Percentiles rank a stretch among this genome's conserved stretches.
Evolutionary conservation across 2,329 filamentous ascomycete species (phyloP).

Genomic region (Xylariomycetidae sp.): DNA sequence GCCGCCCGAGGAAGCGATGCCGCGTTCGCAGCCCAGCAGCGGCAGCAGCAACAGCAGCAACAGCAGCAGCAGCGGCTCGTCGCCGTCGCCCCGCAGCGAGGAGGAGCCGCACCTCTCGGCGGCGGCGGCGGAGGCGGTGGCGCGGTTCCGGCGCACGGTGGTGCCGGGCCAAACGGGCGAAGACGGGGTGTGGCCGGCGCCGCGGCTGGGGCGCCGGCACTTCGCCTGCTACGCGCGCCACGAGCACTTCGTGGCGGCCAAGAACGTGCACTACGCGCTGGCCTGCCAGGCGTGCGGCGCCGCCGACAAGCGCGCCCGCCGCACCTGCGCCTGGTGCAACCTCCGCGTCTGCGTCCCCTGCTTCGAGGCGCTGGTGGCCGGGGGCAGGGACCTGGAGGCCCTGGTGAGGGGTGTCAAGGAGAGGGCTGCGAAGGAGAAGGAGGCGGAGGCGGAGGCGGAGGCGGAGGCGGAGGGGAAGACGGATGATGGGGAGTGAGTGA

Average conservation of each 20-base stretch:
- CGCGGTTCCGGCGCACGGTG: slow-evolving; percentile 16
- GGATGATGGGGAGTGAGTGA: too few relatives aligned
- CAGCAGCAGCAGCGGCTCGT: neutral
- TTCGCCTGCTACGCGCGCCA: slow-evolving; percentile 44
- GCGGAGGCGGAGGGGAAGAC: too few relatives aligned
- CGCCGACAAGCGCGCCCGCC: slow-evolving; percentile 38
- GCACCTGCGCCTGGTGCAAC: slow-evolving; percentile 44
- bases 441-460: too few relatives aligned
- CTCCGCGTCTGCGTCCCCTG: slow-evolving; percentile 47
- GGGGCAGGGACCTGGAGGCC: slow-evolving; percentile 36
- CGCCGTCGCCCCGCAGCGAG: too few relatives aligned
- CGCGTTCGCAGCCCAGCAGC: too few relatives aligned
- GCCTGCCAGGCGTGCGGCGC: slow-evolving; percentile 48
- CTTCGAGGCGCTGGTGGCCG: slow-evolving; percentile 32
- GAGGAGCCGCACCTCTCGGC: neutral
- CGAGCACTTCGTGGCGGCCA: slow-evolving; percentile 39
- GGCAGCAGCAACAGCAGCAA: neutral
- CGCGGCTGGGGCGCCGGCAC: slow-evolving; percentile 33
- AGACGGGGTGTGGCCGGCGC: slow-evolving; percentile 28
- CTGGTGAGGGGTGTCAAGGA: slow-evolving; percentile 31
- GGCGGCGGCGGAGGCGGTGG: slow-evolving; percentile 10
- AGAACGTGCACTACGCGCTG: slow-evolving; percentile 44
- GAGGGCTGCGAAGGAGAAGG: slow-evolving; percentile 11
- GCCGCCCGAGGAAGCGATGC: too few relatives aligned
- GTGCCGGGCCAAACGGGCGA: slow-evolving; percentile 4